Evolutionary conservation across 2,329 filamentous ascomycete species (phyloP).

Genomic region (Penicillium crustosum): DNA sequence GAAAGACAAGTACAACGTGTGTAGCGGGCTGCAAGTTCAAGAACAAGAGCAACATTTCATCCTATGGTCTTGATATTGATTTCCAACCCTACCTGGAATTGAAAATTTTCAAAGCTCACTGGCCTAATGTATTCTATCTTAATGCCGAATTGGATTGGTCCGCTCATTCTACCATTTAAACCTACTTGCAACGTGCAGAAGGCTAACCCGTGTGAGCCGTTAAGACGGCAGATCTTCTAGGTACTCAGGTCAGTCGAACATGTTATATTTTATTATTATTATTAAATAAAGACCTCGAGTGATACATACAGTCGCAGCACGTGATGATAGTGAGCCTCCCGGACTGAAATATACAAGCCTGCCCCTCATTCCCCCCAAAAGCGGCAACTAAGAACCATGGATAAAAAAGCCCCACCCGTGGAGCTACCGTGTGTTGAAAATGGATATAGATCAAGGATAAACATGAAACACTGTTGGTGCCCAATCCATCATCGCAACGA

Average conservation of each 20-base stretch:
- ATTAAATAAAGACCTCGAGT: background rate
- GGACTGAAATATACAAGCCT: background rate
- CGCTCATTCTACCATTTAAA: background rate
- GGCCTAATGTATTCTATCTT: background rate
- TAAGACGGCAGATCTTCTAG: background rate
- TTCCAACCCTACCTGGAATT: background rate
- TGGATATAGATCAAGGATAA: slow-evolving; percentile 3
- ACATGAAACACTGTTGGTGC: slow-evolving; percentile 1
- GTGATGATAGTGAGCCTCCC: background rate
- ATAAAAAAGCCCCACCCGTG: slow-evolving; percentile 1
- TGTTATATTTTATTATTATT: background rate
- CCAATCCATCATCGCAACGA: background rate
- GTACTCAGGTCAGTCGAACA: background rate
- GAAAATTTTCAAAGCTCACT: no score
- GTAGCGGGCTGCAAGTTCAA: background rate
- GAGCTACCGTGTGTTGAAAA: background rate
- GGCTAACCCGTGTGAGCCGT: background rate
- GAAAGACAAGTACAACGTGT: background rate
- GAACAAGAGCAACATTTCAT: background rate
- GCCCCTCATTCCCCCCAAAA: background rate
- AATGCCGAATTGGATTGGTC: background rate
- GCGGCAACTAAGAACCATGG: slow-evolving; percentile 1
- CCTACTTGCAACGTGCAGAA: background rate
- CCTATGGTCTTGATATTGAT: background rate
- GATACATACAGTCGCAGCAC: background rate